Evolutionary conservation across 139 green algal genomes (phyloP), one percentile per base, ranked within the genome.

Genomic region (Limnomonas spitsbergensis): DNA sequence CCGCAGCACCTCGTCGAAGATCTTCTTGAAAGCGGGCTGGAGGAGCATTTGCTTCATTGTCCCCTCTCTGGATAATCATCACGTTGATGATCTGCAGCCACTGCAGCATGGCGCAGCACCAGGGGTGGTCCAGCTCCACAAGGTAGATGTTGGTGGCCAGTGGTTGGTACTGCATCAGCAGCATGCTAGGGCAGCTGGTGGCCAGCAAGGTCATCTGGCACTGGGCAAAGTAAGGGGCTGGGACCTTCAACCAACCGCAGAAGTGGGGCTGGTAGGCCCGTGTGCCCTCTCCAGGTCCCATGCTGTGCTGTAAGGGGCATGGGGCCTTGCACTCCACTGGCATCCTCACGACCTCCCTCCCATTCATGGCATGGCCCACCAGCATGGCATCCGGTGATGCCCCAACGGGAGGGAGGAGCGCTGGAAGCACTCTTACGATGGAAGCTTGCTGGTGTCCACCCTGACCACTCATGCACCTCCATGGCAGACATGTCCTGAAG

Each of bases 101-200:
- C 14, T 61, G 47, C 47, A 61, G 24, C 47, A 61, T 61, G 47
- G 47, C 14, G 14, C 14, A n/a, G 14, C 14, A 14, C 47, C 47
- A 61, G 47, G 47, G 14, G 24, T 61, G 47, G 24, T 61, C 20
- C 20, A 61, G 24, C 20, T 61, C 47, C 14, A 61, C 47, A 61
- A n/a, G 47, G 47, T n/a, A 61, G 14, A 61, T 24, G 14, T 24
- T 61, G 14, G 47, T 61, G 47, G 14, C 47, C 20, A n/a, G 14
- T 61, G 47, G 47, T 61, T n/a, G 47, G 47, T 61, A 61, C 47
- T 61, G 47, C 47, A 61, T n/a, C 47, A 61, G 24, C 47, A 61
- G 47, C 47, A 61, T 61, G 14, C 20, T 24, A 14, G 14, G 47
- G 14, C 14, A n/a, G 47, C 47, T 24, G 14, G 47, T 61, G 47